A percentile compares a stretch with the other conserved stretches of the same genome.
These are phyloP conservation scores for Entomortierella parvispora DNA, from an alignment of 192 early-diverging fungal genomes.

Conservation along the genomic window DNA sequence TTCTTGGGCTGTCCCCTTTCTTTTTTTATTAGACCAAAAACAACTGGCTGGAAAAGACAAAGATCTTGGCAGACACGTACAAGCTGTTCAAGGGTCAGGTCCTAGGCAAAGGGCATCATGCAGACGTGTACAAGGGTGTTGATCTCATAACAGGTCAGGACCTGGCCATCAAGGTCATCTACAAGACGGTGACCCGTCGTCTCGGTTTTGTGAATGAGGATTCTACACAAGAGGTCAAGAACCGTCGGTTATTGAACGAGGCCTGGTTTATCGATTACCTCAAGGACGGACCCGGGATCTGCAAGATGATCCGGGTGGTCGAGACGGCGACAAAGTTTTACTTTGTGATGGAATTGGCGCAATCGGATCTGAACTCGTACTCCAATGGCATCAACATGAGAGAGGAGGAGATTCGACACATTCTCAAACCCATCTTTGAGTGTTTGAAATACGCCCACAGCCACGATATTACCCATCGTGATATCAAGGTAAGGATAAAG, in stretches of 20 bases:
- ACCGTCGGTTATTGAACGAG: constrained; percentile 41
- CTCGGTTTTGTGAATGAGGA: constrained; percentile 43
- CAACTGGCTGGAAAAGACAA: constrained; percentile 50
- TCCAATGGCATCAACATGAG: constrained; percentile 51
- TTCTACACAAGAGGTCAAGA: constrained; percentile 45
- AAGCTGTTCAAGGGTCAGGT: constrained; percentile 42
- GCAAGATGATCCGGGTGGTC: constrained; percentile 41
- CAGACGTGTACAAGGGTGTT: constrained; percentile 48
- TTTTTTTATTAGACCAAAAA: constrained; percentile 34
- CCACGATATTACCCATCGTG: constrained; percentile 43
- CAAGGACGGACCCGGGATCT: constrained; percentile 49
- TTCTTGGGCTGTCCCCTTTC: too few relatives aligned
- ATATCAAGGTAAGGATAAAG: constrained; percentile 37
- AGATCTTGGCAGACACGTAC: constrained; percentile 29
- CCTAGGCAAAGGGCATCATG: constrained; percentile 50
- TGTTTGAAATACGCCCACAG: constrained; percentile 50
- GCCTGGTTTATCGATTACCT: constrained; percentile 51
- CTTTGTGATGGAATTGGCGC: constrained; percentile 50
- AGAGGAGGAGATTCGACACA: constrained; percentile 49
- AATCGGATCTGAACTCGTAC: constrained; percentile 50
- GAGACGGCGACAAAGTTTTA: constrained; percentile 49
- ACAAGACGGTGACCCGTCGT: constrained; percentile 43
- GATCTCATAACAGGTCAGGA: constrained; percentile 45
- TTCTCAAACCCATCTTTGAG: constrained; percentile 48
- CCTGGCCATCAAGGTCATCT: constrained; percentile 49